Conservation (phyloP, 805 yeast genomes). For the Wickerhamiella azymoides region DNA sequence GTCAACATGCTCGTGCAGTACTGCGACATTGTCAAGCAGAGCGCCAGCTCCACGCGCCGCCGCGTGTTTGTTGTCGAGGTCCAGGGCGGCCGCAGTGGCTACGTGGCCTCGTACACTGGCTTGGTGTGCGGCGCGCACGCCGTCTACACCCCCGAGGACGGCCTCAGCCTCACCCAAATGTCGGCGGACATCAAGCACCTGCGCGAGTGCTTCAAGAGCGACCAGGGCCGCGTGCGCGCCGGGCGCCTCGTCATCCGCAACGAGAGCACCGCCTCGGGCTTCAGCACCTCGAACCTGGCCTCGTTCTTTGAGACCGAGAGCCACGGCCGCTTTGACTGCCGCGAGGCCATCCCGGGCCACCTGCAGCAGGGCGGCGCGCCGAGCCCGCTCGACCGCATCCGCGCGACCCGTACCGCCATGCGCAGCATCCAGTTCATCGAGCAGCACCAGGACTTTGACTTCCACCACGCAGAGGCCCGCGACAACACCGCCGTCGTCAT, state of each 20-base stretch:
- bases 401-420: conserved; percentile 80
- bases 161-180: conserved; percentile 51
- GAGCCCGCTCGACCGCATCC: conserved; percentile 83
- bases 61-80: conserved; percentile 94
- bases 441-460: conserved; percentile 25
- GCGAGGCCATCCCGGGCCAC: conserved; percentile 95
- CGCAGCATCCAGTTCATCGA: conserved; percentile 84
- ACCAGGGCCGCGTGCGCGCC: conserved; percentile 64
- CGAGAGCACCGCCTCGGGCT: conserved; percentile 69
- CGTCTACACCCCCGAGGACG: conserved; percentile 80
- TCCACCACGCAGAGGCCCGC: conserved; percentile 8
- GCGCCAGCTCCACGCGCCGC: conserved; percentile 87
- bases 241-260: conserved; percentile 80
- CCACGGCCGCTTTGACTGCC: conserved; percentile 64
- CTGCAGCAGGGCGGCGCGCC: conserved; percentile 97
- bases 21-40: conserved; percentile 90
- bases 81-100: conserved; percentile 96
- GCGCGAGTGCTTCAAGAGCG: conserved; percentile 52
- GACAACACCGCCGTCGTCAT: conserved; percentile 43
- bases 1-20: conserved; percentile 78
- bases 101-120: conserved; percentile 74
- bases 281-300: conserved; percentile 70
- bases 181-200: conserved; percentile 63
- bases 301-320: conserved; percentile 73
- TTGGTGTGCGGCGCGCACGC: conserved; percentile 85